These are phyloP conservation scores for Aspergillus sp. DNA, from an alignment of 2,329 filamentous ascomycete species.

Conservation along the genomic window DNA sequence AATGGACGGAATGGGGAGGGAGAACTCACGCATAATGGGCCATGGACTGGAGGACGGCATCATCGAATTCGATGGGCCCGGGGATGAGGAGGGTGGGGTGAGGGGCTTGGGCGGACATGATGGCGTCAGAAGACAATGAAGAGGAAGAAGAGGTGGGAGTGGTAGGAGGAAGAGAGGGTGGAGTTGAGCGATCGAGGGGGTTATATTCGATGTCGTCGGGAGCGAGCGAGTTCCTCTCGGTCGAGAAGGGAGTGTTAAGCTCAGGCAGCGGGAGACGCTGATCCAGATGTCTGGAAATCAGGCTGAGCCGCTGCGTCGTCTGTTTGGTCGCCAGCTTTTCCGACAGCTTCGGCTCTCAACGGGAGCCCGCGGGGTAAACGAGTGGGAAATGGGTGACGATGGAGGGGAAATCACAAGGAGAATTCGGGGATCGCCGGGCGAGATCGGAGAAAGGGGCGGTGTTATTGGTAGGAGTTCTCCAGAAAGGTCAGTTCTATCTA, in stretches of 20 bases:
- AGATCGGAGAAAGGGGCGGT: not conserved
- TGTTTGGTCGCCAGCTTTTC: slow-evolving; percentile 49
- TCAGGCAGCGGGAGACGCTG: slow-evolving; percentile 53
- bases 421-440: slow-evolving; percentile 25
- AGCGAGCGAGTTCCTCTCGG: slow-evolving; percentile 52
- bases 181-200: slow-evolving; percentile 33
- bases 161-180: slow-evolving; percentile 19
- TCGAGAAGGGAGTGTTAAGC: slow-evolving; percentile 63
- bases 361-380: slow-evolving; percentile 28
- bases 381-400: not conserved
- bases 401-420: not conserved
- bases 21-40: slow-evolving; percentile 67
- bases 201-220: slow-evolving; percentile 55
- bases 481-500: no score
- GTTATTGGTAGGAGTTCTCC: not conserved
- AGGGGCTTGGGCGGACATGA: slow-evolving; percentile 57
- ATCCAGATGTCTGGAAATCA: slow-evolving; percentile 61
- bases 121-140: slow-evolving; percentile 26
- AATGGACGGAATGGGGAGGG: slow-evolving; percentile 3
- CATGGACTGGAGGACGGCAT: slow-evolving; percentile 94
- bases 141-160: slow-evolving; percentile 2
- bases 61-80: slow-evolving; percentile 96
- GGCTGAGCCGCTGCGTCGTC: slow-evolving; percentile 52
- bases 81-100: slow-evolving; percentile 85
- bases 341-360: slow-evolving; percentile 32